Base-by-base conservation (phyloP, 2,329 filamentous ascomycete genomes). In the Aureobasidium sp. region DNA sequence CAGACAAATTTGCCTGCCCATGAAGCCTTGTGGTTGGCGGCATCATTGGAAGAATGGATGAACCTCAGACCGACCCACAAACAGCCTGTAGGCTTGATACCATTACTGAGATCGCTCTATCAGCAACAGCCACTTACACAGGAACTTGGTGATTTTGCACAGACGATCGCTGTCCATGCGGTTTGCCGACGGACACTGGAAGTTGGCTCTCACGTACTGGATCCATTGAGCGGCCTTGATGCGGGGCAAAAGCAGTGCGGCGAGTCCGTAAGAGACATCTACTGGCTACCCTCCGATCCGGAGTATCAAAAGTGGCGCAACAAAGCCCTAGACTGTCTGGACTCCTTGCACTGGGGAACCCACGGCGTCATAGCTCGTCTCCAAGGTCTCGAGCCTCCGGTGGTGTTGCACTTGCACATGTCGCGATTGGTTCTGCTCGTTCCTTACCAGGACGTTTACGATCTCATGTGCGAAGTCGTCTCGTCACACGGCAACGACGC, bases 241-340 rank as follows among this genome's bases (percentile, higher is more conserved):
- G 43, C 58, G 31, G 58, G 58, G 45, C 43, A 51, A 31, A 43
- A 61, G 8, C 58, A 38, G 18, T 16, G 43, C 10, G 58, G 58
- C 18, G 58, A 61, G 33, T 61, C 58, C 16, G 47, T 61, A 15
- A 61, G 47, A 25, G 58, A 61, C 45, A 45, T 61, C 20, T 61
- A 61, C 40, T 61, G 58, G 58, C 45, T 61, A 4, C 58, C 58
- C 31, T 61, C 58, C 10, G 58, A 61, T 61, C 58, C 58, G n/a
- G 58, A 61, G 29, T 61, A 61, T 23, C 58, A 61, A 40, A 61
- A 61, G 20, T 69, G 67, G 67, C 66, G 67, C 27, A 69, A 69
- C 67, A 67, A 64, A 33, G 54, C 67, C 13, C 67, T 67, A 29
- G 67, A 69, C 42, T 67, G 56, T 20, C 43, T 69, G 13, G 67